Base-by-base conservation (phyloP, 176 grass and related monocot species). In the Ananas comosus region DNA sequence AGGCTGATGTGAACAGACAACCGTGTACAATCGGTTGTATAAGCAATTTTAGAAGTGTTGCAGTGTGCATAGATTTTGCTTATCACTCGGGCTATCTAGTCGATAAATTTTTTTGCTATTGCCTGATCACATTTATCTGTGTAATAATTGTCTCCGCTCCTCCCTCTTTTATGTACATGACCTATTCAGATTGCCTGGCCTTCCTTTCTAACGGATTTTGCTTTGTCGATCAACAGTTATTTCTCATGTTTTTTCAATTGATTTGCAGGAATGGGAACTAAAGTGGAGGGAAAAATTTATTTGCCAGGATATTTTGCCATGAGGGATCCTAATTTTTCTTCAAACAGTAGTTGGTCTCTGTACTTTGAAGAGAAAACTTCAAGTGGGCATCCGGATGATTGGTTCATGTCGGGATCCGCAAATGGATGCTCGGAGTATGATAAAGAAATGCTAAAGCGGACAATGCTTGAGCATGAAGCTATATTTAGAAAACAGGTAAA, bases 401-500 rank as follows among this genome's bases (percentile, higher is more conserved):
- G 64, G 59, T 84, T 80, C 68, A 74, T 69, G 64, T 72, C 74
- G 17, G 70, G 56, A 68, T 70, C 80, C 10, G 51, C 67, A 16
- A 80, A 86, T 74, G 83, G 78, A 57, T 85, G 64, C 58, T 63
- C 81, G 57, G 73, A 74, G 51, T 79, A 80, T 25, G 80, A 84
- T 18, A 84, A 88, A 64, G 81, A 91, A 80, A 82, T 78, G 78
- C n/a, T 96, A 63, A 96, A 85, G 73, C 76, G 69, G 70, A 96
- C 70, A 72, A 89, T 96, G 80, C 85, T 96, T 72, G 71, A 78
- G 59, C 88, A 96, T 52, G 92, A 96, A 68, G 83, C 79, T 63
- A 96, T 76, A 72, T 96, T 91, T 58, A 71, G 67, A 19, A 89
- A 80, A 64, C 92, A 96, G 85, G 92, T 96, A 82, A 57, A 19